Conservation (phyloP, 805 yeast genomes). For the Cyberlindnera japonica region DNA sequence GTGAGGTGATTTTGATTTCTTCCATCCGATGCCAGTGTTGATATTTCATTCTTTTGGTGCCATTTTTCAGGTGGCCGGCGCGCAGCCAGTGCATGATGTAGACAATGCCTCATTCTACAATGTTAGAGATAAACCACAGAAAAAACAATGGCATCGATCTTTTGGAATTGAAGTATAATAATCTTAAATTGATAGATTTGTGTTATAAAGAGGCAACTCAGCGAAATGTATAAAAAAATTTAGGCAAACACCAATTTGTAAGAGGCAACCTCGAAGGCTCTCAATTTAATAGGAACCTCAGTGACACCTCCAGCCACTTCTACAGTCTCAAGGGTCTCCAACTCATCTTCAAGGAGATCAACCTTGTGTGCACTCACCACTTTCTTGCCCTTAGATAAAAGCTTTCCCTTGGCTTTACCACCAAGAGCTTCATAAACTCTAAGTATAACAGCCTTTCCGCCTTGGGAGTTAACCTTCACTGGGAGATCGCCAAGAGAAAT, state of each 20-base stretch:
- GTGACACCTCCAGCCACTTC: conserved; percentile 1
- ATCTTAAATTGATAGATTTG: too few relatives aligned
- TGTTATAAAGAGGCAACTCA: too few relatives aligned
- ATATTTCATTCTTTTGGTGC: too few relatives aligned
- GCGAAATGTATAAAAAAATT: too few relatives aligned
- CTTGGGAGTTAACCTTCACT: conserved; percentile 37
- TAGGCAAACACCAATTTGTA: conserved; percentile 30
- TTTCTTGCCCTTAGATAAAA: conserved; percentile 41
- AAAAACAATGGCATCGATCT: too few relatives aligned
- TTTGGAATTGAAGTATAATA: too few relatives aligned
- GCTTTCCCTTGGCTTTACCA: conserved; percentile 56
- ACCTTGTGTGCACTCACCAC: conserved; percentile 29
- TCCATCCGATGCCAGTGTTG: too few relatives aligned
- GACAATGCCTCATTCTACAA: too few relatives aligned
- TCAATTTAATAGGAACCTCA: conserved; percentile 38
- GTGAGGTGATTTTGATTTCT: too few relatives aligned
- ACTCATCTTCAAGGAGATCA: conserved; percentile 38
- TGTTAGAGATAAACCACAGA: too few relatives aligned
- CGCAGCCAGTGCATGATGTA: too few relatives aligned
- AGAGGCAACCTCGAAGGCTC: conserved; percentile 75
- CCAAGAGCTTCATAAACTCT: conserved; percentile 89
- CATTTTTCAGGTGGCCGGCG: too few relatives aligned
- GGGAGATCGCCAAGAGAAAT: conserved; percentile 44
- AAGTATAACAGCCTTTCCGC: conserved; percentile 53
- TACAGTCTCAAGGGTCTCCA: conserved; percentile 26